Percentiles rank a stretch among this genome's conserved stretches.
phyloP scores from a whole-genome alignment of 306 rosid genomes.

The Prunus mongolica region DNA sequence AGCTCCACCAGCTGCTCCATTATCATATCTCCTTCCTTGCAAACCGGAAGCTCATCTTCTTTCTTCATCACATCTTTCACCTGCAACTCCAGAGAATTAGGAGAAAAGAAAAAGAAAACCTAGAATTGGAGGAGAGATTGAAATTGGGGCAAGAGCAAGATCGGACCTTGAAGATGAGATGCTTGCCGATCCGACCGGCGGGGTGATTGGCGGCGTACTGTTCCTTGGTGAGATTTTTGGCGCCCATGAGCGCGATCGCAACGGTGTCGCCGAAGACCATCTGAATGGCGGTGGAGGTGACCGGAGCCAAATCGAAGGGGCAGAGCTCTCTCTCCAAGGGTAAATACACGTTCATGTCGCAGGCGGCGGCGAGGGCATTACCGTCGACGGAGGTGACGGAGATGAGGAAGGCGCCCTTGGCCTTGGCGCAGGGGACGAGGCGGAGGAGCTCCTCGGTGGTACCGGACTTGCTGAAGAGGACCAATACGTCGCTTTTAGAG shows the following conservation, averaged over 20 bases:
- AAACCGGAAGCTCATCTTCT: conserved; percentile 81
- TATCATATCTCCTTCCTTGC: conserved; percentile 78
- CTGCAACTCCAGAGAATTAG: conserved; percentile 27
- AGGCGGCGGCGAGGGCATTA: conserved; percentile 45
- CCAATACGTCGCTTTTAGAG: conserved; percentile 51
- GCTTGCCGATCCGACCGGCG: conserved; percentile 91
- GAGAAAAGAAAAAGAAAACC: not conserved
- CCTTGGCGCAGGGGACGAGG: conserved; percentile 81
- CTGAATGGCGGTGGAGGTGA: conserved; percentile 93
- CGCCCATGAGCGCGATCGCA: conserved; percentile 91
- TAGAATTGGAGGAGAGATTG: not conserved
- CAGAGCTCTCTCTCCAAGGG: conserved; percentile 87
- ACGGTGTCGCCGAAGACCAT: conserved; percentile 98
- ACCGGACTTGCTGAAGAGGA: conserved; percentile 88
- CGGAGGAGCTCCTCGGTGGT: conserved; percentile 84
- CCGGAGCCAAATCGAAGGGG: conserved; percentile 95
- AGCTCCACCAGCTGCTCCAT: conserved; percentile 92
- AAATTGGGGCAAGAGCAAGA: not conserved
- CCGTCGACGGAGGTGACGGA: conserved; percentile 69
- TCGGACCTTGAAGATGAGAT: conserved; percentile 86
- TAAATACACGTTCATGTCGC: conserved; percentile 85
- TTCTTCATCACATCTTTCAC: conserved; percentile 94
- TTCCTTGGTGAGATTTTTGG: conserved; percentile 72
- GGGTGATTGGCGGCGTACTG: conserved; percentile 94
- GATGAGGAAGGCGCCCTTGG: conserved; percentile 63